Evolutionary conservation across 2,329 filamentous ascomycete species (phyloP).

Genomic region (Stagonosporopsis chrysanthemi): DNA sequence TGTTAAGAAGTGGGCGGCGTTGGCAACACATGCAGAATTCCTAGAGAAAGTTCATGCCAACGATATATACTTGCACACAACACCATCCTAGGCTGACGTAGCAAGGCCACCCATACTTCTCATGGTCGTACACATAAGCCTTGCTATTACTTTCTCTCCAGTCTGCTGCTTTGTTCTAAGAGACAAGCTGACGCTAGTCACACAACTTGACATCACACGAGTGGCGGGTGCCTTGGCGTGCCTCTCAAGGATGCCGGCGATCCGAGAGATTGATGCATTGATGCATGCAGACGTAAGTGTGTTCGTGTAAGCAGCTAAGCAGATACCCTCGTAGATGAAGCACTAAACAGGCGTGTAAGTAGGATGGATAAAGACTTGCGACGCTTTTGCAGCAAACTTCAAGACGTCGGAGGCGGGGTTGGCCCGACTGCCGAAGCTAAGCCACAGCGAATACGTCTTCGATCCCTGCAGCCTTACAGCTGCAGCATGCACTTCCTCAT

Average conservation of each 20-base stretch:
- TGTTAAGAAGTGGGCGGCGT: too few species aligned
- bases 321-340: background rate
- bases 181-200: background rate
- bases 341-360: background rate
- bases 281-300: background rate
- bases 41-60: background rate
- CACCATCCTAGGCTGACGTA: background rate
- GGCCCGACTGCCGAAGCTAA: slow-evolving; percentile 3
- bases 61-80: background rate
- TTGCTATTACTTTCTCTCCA: too few species aligned
- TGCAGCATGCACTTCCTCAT: background rate
- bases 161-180: background rate
- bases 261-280: background rate
- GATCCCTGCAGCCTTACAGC: slow-evolving; percentile 3
- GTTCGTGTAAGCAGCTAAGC: background rate
- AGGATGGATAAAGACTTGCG: background rate
- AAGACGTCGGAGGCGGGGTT: slow-evolving; percentile 5
- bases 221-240: background rate
- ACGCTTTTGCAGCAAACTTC: background rate
- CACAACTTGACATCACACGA: background rate
- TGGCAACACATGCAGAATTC: background rate
- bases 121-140: background rate
- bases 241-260: background rate
- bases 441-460: slow-evolving; percentile 11
- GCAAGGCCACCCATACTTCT: background rate